A percentile compares a stretch with the other conserved stretches of the same genome.
These are phyloP conservation scores for Flaveria ramosissima DNA, from an alignment of 129 eudicot species.

Conservation along the genomic window DNA sequence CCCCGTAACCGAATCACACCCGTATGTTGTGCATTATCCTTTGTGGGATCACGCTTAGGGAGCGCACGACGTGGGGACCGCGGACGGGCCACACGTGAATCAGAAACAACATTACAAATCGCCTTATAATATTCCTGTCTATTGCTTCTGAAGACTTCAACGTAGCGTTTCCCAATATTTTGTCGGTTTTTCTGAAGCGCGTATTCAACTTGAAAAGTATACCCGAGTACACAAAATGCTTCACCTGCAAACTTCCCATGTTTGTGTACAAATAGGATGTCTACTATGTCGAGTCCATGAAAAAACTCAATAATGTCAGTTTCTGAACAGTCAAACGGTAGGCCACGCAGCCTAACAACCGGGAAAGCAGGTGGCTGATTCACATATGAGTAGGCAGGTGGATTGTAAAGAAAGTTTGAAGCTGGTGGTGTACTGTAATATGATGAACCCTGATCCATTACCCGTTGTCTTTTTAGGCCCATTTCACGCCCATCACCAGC, in stretches of 20 bases:
- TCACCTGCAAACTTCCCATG: conserved; percentile 83
- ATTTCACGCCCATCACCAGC: conserved; percentile 77
- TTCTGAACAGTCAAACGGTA: conserved; percentile 93
- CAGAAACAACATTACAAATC: conserved; percentile 68
- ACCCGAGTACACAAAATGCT: conserved; percentile 84
- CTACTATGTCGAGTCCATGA: conserved; percentile 84
- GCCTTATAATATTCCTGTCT: conserved; percentile 88
- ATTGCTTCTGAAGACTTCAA: conserved; percentile 88
- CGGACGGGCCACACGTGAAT: conserved; percentile 44
- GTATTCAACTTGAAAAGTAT: conserved; percentile 84
- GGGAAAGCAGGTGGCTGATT: conserved; percentile 82
- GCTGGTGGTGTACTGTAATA: conserved; percentile 69
- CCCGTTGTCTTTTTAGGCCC: conserved; percentile 85
- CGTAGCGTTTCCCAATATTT: conserved; percentile 89
- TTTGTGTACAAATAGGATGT: conserved; percentile 71
- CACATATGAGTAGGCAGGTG: conserved; percentile 59
- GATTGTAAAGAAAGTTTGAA: conserved; percentile 69
- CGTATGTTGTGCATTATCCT: conserved; percentile 69
- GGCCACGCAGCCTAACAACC: conserved; percentile 87
- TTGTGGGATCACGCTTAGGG: conserved; percentile 42
- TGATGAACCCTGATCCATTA: conserved; percentile 77
- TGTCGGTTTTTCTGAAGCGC: conserved; percentile 91
- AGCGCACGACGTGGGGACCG: conserved; percentile 70
- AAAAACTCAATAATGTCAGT: conserved; percentile 81
- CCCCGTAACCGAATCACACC: conserved; percentile 86